A percentile compares a stretch with the other conserved stretches of the same genome.
Conservation (phyloP, 352 stramenopile species). For the Phytophthora tentaculata region DNA sequence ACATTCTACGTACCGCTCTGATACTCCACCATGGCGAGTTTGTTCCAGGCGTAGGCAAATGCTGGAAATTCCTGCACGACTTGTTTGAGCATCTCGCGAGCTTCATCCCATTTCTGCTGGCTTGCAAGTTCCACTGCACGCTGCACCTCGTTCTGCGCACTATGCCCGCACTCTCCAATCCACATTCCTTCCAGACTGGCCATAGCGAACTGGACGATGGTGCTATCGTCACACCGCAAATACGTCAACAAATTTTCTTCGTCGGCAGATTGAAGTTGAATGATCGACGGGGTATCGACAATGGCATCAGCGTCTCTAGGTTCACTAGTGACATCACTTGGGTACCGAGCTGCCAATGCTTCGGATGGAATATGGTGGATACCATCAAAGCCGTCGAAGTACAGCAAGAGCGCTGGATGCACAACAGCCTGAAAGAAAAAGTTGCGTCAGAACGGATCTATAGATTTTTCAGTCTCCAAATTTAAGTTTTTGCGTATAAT, state of each 20-base stretch:
- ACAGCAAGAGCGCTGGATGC: constrained; percentile 71
- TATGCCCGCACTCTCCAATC: constrained; percentile 60
- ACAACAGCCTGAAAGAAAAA: constrained; percentile 48
- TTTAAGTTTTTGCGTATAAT: neutral
- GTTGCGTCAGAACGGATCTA: too few relatives aligned
- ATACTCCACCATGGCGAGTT: constrained; percentile 74
- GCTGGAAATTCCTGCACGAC: constrained; percentile 54
- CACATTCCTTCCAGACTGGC: constrained; percentile 77
- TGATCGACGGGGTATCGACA: constrained; percentile 59
- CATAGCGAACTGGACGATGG: constrained; percentile 75
- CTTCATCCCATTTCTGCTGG: constrained; percentile 43
- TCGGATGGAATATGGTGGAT: constrained; percentile 68
- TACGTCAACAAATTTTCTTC: constrained; percentile 72
- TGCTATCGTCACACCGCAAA: constrained; percentile 69
- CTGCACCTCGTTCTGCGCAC: constrained; percentile 48
- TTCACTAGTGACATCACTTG: constrained; percentile 47
- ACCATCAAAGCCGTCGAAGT: constrained; percentile 78
- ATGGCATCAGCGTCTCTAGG: constrained; percentile 1
- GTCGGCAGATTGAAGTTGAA: constrained; percentile 73
- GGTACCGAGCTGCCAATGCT: constrained; percentile 65
- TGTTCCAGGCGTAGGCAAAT: constrained; percentile 80
- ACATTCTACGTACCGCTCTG: constrained; percentile 48
- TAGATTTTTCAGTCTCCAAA: neutral
- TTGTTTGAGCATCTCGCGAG: constrained; percentile 51
- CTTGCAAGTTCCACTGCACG: constrained; percentile 47